phyloP scores from a whole-genome alignment of 768 basidiomycete genomes.

The Mrakia gelida region DNA sequence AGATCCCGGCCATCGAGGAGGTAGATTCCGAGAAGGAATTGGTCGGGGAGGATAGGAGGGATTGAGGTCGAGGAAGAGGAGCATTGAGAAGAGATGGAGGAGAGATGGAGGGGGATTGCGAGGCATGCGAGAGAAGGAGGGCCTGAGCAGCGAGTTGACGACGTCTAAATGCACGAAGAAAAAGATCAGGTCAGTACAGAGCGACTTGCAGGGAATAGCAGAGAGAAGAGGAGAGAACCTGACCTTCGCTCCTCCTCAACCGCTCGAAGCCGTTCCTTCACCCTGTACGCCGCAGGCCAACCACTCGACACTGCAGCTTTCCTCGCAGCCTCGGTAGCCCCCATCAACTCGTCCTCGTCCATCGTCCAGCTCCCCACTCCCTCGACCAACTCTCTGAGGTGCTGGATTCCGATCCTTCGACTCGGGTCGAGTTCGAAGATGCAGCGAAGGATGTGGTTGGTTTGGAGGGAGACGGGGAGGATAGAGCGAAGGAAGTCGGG shows the following conservation, averaged over 20 bases:
- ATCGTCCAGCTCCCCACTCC: conserved; percentile 8
- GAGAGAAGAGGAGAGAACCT: not conserved
- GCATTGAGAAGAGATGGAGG: not conserved
- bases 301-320: conserved; percentile 24
- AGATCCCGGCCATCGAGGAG: not conserved
- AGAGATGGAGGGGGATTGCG: not conserved
- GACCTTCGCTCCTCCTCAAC: conserved; percentile 7
- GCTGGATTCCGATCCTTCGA: conserved; percentile 59
- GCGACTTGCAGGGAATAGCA: not conserved
- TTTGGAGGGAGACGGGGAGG: conserved; percentile 66
- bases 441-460: conserved; percentile 63
- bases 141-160: not conserved
- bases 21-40: not conserved
- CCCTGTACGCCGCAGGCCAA: not conserved
- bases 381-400: conserved; percentile 59
- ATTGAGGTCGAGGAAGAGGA: not conserved
- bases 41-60: not conserved
- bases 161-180: not conserved
- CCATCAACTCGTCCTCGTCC: conserved; percentile 26
- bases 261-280: not conserved
- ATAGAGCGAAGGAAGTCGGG: conserved; percentile 61
- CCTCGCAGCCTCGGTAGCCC: conserved; percentile 18
- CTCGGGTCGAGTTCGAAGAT: conserved; percentile 67
- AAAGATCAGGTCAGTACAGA: not conserved
- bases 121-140: not conserved